Base-by-base conservation (phyloP, 371 early-diverging fungal genomes). In the Lichtheimia corymbifera region DNA sequence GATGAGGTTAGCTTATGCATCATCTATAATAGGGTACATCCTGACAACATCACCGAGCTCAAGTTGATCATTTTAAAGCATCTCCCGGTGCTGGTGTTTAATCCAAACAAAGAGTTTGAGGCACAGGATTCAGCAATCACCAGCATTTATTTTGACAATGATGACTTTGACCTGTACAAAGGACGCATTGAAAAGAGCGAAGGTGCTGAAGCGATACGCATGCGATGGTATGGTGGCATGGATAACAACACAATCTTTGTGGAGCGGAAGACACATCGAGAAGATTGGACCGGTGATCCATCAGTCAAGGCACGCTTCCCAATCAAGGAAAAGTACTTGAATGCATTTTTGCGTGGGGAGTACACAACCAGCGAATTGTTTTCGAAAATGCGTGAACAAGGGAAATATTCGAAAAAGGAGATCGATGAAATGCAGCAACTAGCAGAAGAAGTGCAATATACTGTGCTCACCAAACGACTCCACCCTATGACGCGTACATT, bases 191-290 rank as follows among this genome's bases (percentile, higher is more conserved):
- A 96, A 59, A 97, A 97, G 77, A 83, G 86, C 45, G 97, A 97
- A 63, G 95, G 94, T 24, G 97, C 98, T 18, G 90, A 97, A 58
- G 93, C 95, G 13, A 89, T 96, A 27, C 90, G 94, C 66, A 83
- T 99, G 74, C 89, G 99, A 40, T 99, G 98, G 98, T 99, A 99
- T 74, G 97, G 97, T 65, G 91, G 90, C 60, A 90, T 89, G 78
- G 87, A 87, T 58, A 74, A 73, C 53, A 88, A 85, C 50, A 92
- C 93, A 28, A 91, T 98, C 47, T 99, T 96, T 84, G 86, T 99
- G 47, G 99, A 99, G 83, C 91, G 98, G 52, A 99, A 99, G 80
- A 96, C 94, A 7, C 99, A 97, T 72, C 95, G 92, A 66, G 97
- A 98, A 77, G 95, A 94, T 67, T 97, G 97, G 97, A 96, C 96